Percentiles rank a stretch among this genome's conserved stretches.
Evolutionary conservation across 768 basidiomycete genomes (phyloP).

Genomic region (Lentinula raphanica): DNA sequence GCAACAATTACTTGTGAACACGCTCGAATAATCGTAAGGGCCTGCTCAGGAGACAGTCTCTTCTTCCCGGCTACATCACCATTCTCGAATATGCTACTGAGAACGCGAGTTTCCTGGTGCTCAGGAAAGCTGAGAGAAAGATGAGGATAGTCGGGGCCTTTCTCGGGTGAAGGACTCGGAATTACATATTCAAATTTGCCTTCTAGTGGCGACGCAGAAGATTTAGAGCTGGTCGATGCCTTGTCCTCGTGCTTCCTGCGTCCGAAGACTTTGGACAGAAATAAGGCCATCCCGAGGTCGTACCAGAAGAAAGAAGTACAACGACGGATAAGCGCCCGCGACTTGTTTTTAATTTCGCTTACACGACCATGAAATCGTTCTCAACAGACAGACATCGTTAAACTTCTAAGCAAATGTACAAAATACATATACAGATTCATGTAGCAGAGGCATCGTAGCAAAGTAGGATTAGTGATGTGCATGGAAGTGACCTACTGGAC

Average conservation of each 20-base stretch:
- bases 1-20: slow-evolving; percentile 65
- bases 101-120: slow-evolving; percentile 39
- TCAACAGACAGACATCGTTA: no score
- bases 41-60: slow-evolving; percentile 56
- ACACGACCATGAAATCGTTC: not conserved
- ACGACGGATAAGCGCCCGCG: not conserved
- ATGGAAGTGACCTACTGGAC: not conserved
- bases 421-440: not conserved
- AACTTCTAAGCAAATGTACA: not conserved
- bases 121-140: slow-evolving; percentile 62
- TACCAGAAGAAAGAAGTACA: not conserved
- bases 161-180: slow-evolving; percentile 37
- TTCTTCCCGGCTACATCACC: slow-evolving; percentile 54
- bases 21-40: slow-evolving; percentile 57
- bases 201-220: slow-evolving; percentile 51
- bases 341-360: not conserved
- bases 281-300: slow-evolving; percentile 51
- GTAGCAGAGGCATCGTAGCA: not conserved
- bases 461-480: not conserved
- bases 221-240: slow-evolving; percentile 29
- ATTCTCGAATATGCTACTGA: slow-evolving; percentile 57
- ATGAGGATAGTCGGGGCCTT: slow-evolving; percentile 40
- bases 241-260: slow-evolving; percentile 63
- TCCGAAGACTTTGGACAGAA: slow-evolving; percentile 74
- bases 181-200: slow-evolving; percentile 73